Conservation (phyloP, 768 basidiomycete genomes). For the Pleurotus sapidus region DNA sequence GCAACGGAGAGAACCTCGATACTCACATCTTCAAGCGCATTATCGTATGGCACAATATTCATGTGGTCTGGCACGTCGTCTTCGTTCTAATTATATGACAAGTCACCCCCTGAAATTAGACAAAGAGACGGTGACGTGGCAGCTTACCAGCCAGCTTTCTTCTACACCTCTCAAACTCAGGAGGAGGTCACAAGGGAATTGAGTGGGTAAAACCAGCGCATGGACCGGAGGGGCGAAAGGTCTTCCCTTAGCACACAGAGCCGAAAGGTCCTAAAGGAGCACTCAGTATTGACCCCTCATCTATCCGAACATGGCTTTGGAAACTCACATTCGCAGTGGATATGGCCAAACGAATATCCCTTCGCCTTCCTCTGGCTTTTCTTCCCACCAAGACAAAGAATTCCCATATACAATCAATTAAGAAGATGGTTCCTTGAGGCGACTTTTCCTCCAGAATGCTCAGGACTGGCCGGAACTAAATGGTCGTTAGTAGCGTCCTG, state of each 20-base stretch:
- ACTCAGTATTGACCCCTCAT: background rate
- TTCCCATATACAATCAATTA: conserved; percentile 80
- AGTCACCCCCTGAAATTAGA: background rate
- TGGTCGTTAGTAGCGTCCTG: background rate
- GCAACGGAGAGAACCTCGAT: background rate
- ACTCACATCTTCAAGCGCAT: conserved; percentile 63
- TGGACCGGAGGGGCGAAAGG: conserved; percentile 78
- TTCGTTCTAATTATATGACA: conserved; percentile 36
- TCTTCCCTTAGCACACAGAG: conserved; percentile 43
- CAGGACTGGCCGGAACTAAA: conserved; percentile 45
- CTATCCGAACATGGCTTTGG: background rate
- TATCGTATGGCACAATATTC: conserved; percentile 60
- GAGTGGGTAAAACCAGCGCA: conserved; percentile 69
- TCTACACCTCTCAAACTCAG: conserved; percentile 69
- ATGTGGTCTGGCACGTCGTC: conserved; percentile 69
- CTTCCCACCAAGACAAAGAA: conserved; percentile 71
- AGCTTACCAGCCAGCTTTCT: conserved; percentile 55
- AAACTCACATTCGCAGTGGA: conserved; percentile 49
- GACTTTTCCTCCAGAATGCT: conserved; percentile 37
- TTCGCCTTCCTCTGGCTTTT: conserved; percentile 57
- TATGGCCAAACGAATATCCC: conserved; percentile 62
- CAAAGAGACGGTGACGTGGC: conserved; percentile 1
- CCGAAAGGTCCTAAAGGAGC: conserved; percentile 47
- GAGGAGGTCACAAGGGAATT: conserved; percentile 68
- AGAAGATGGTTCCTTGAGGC: conserved; percentile 48